Conservation (phyloP, 495 filamentous ascomycete genomes). For the Penicillium fimorum region DNA sequence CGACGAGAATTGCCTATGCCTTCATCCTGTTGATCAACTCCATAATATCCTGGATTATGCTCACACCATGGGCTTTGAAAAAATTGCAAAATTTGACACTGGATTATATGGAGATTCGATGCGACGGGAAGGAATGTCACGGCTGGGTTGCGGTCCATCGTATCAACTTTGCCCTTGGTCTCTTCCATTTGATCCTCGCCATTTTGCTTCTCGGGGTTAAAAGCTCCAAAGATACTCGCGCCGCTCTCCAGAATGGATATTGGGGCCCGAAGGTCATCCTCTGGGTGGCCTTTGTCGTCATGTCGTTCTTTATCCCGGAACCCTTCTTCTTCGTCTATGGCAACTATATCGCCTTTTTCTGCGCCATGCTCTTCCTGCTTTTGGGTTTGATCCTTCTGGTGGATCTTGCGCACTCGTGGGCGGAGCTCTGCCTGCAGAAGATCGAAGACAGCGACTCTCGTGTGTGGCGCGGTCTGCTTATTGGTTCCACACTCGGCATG, state of each 20-base stretch:
- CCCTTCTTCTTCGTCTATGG: conserved; percentile 94
- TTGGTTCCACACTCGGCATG: conserved; percentile 92
- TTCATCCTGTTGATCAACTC: conserved; percentile 95
- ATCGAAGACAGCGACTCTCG: conserved; percentile 87
- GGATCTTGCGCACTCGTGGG: conserved; percentile 96
- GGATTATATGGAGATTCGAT: conserved; percentile 92
- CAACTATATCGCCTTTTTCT: conserved; percentile 84
- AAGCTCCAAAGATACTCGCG: conserved; percentile 82
- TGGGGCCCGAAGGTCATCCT: conserved; percentile 85
- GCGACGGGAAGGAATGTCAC: conserved; percentile 85
- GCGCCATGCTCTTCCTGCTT: conserved; percentile 91
- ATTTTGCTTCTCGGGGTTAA: conserved; percentile 81
- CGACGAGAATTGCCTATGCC: conserved; percentile 95
- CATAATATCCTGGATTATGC: conserved; percentile 97
- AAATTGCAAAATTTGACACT: conserved; percentile 88
- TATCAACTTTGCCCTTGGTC: conserved; percentile 93
- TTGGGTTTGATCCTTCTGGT: conserved; percentile 90
- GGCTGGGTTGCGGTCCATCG: conserved; percentile 95
- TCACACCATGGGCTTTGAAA: conserved; percentile 97
- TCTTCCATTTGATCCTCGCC: conserved; percentile 87
- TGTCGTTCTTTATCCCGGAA: conserved; percentile 95
- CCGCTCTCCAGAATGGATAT: conserved; percentile 89
- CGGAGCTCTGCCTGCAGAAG: conserved; percentile 89
- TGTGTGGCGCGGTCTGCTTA: conserved; percentile 79
- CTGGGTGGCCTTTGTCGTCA: conserved; percentile 81